A percentile compares a stretch with the other conserved stretches of the same genome.
These are phyloP conservation scores for Aureobasidium sp. DNA, from an alignment of 2,329 filamentous ascomycete genomes.

Conservation along the genomic window DNA sequence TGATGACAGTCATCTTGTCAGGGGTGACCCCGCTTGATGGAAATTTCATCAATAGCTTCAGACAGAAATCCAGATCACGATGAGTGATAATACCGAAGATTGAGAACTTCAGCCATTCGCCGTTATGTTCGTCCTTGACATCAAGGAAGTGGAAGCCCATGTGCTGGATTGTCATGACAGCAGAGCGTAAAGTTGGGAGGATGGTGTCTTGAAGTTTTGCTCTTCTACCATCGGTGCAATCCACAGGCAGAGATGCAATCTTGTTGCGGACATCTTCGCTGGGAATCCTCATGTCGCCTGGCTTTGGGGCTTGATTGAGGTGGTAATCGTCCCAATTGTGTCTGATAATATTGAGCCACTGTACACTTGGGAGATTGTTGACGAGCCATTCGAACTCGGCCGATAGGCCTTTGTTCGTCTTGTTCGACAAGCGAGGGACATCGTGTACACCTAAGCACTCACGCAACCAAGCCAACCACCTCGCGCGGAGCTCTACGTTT, in stretches of 20 bases:
- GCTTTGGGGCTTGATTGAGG: not conserved
- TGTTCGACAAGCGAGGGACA: not conserved
- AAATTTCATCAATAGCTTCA: not conserved
- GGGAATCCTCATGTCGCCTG: not conserved
- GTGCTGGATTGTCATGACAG: not conserved
- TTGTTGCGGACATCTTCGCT: not conserved
- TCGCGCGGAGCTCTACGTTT: not conserved
- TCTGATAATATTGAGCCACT: not conserved
- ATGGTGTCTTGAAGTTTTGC: conserved; percentile 6
- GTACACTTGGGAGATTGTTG: not conserved
- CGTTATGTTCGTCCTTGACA: not conserved
- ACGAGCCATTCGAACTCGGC: conserved; percentile 1
- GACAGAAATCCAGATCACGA: not conserved
- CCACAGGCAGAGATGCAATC: not conserved
- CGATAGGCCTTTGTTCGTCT: not conserved
- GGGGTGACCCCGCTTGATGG: not conserved
- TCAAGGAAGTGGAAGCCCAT: conserved; percentile 4
- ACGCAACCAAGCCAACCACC: conserved; percentile 2
- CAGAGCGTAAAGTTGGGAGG: not conserved
- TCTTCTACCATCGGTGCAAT: not conserved
- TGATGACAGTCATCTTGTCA: not conserved
- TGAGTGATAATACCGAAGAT: not conserved
- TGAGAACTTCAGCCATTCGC: not conserved
- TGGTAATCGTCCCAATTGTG: not conserved
- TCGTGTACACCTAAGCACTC: not conserved